A percentile compares a stretch with the other conserved stretches of the same genome.
These are phyloP conservation scores for Nicotiana benthamiana DNA, from an alignment of 257 asterid species.

Conservation along the genomic window DNA sequence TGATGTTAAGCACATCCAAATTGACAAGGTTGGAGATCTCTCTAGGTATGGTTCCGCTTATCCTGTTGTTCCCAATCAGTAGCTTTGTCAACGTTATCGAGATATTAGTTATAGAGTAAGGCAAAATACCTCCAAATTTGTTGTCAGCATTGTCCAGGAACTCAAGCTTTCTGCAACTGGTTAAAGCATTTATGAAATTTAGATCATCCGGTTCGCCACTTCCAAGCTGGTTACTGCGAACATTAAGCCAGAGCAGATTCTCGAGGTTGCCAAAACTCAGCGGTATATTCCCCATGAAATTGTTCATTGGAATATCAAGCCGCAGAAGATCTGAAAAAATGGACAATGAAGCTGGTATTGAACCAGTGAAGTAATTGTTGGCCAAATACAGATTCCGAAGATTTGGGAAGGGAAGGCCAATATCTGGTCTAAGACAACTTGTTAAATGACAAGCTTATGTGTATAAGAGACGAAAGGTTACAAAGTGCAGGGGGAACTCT, in stretches of 20 bases:
- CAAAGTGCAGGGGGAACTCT: slow-evolving; percentile 30
- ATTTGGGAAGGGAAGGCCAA: slow-evolving; percentile 31
- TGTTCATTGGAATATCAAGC: slow-evolving; percentile 31
- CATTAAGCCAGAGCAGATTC: slow-evolving; percentile 12
- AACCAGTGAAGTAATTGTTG: slow-evolving; percentile 30
- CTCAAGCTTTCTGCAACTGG: slow-evolving; percentile 33
- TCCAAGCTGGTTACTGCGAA: slow-evolving; percentile 28
- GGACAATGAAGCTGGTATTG: slow-evolving; percentile 37
- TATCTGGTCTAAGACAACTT: slow-evolving; percentile 27
- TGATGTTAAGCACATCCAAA: slow-evolving; percentile 21
- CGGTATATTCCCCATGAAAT: slow-evolving; percentile 37
- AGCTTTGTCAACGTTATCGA: slow-evolving; percentile 26
- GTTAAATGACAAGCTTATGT: slow-evolving; percentile 28
- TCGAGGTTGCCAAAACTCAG: slow-evolving; percentile 26
- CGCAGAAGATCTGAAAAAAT: slow-evolving; percentile 28
- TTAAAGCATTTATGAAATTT: slow-evolving; percentile 23
- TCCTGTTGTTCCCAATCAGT: slow-evolving; percentile 22
- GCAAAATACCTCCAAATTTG: slow-evolving; percentile 33
- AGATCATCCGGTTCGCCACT: slow-evolving; percentile 24
- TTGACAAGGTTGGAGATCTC: slow-evolving; percentile 32
- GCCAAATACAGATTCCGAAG: slow-evolving; percentile 27
- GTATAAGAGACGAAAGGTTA: slow-evolving; percentile 31
- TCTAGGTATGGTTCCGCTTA: slow-evolving; percentile 35
- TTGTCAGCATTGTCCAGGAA: slow-evolving; percentile 23
- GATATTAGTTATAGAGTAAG: slow-evolving; percentile 28